Base-by-base conservation (phyloP, 495 filamentous ascomycete species). In the Aspergillus steynii region DNA sequence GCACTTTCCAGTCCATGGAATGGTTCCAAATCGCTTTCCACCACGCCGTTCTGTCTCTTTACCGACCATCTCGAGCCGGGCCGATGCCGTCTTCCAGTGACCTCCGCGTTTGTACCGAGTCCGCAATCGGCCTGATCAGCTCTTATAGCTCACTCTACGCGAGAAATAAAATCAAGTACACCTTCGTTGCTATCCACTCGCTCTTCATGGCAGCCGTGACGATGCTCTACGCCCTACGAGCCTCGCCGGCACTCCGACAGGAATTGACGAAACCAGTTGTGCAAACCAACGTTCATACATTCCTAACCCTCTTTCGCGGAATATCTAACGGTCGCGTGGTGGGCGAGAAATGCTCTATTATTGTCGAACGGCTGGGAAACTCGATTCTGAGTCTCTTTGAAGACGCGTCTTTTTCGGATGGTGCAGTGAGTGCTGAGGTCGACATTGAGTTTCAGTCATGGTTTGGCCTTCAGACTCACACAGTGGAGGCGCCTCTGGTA, bases 21-120 rank as follows among this genome's bases (percentile, higher is more conserved):
- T 62, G 60, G 60, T 62, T 62, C 12, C 53, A 62, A 12, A 62
- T 62, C 37, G 60, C 60, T 1, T 62, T 62, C 27, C 54, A 62
- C 25, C 60, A 62, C 50, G 60, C 60, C 0, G 29, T 58, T 2
- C 15, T 62, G 9, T 57, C 60, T 6, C 53, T 62, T 32, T 62
- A 57, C 6, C 60, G 60, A 5, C 60, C 60, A 4, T 62, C 60
- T 29, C 60, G 53, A 3, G 55, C 54, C 5, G 48, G n/a, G 1
- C 60, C 60, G 5, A 57, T 62, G 31, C 60, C 49, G 2, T 57
- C 54, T 12, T 52, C 53, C 6, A 48, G 57, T 1, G 60, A 62
- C 34, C 53, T 62, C 10, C 60, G 60, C 5, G 42, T 57, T 7
- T 57, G 60, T 25, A 56, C 34, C 15, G 60, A 62, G 15, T 56